These are phyloP conservation scores for Penicillium sp. DNA, from an alignment of 2,329 filamentous ascomycete genomes.

Conservation along the genomic window DNA sequence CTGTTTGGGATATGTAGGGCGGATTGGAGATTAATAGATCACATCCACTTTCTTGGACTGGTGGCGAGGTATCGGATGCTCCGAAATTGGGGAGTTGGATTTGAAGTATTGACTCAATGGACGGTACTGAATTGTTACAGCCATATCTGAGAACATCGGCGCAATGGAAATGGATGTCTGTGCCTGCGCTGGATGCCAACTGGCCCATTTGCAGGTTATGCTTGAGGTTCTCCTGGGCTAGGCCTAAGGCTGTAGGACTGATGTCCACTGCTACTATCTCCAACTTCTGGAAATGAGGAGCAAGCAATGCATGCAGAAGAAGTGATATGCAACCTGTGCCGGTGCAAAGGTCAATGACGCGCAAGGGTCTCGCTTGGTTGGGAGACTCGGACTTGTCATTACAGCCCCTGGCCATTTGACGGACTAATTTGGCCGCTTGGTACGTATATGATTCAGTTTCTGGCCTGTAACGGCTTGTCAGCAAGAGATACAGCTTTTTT, in stretches of 20 bases:
- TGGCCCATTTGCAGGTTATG: conserved; percentile 39
- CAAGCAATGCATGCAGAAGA: conserved; percentile 58
- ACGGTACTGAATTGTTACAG: neutral
- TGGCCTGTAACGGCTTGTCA: conserved; percentile 32
- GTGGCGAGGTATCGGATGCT: neutral
- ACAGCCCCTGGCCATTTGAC: conserved; percentile 9
- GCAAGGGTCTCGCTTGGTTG: conserved; percentile 34
- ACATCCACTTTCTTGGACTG: conserved; percentile 16
- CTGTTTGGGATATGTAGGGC: conserved; percentile 68
- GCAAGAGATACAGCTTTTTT: neutral
- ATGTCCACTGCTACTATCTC: conserved; percentile 65
- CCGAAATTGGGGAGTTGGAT: neutral
- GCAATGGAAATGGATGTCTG: conserved; percentile 40
- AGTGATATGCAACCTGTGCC: conserved; percentile 86
- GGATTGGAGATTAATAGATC: conserved; percentile 80
- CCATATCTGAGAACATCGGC: conserved; percentile 36
- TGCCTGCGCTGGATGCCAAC: conserved; percentile 21
- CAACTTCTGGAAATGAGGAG: conserved; percentile 34
- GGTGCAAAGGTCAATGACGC: conserved; percentile 76
- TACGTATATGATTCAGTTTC: conserved; percentile 64
- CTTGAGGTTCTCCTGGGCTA: conserved; percentile 57
- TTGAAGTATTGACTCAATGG: conserved; percentile 13
- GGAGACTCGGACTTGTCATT: neutral
- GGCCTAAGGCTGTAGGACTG: conserved; percentile 53
- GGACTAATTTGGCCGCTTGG: conserved; percentile 46